Percentiles rank a stretch among this genome's conserved stretches.
These are phyloP conservation scores for Colletotrichum orchidophilum DNA, from an alignment of 2,329 filamentous ascomycete species.

Conservation along the genomic window DNA sequence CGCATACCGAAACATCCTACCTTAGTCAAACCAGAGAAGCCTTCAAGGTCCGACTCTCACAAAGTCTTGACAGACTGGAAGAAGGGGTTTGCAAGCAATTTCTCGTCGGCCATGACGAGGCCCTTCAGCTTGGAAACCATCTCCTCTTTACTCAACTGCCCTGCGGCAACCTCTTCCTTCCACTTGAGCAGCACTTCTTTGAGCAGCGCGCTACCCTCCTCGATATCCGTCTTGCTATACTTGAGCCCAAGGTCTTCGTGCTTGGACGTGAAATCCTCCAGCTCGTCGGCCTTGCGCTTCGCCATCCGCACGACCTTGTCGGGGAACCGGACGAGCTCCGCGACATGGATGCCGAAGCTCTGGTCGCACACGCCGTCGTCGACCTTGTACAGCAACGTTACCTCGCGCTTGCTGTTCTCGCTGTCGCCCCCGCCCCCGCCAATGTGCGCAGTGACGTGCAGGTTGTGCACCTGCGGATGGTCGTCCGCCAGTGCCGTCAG, in stretches of 20 bases:
- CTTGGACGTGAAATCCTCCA: conserved; percentile 92
- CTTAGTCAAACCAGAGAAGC: background rate
- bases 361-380: conserved; percentile 96
- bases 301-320: conserved; percentile 99
- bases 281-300: conserved; percentile 97
- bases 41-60: conserved; percentile 40
- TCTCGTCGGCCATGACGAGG: conserved; percentile 78
- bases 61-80: conserved; percentile 72
- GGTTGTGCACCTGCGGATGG: conserved; percentile 87
- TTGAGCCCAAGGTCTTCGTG: conserved; percentile 68
- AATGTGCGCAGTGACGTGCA: conserved; percentile 97
- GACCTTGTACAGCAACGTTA: conserved; percentile 96
- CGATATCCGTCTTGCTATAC: conserved; percentile 86
- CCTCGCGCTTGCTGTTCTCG: conserved; percentile 74
- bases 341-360: conserved; percentile 97
- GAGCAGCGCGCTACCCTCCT: conserved; percentile 84
- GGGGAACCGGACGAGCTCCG: conserved; percentile 94
- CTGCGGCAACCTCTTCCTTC: conserved; percentile 78
- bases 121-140: conserved; percentile 83
- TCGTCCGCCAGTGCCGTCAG: conserved; percentile 89
- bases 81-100: conserved; percentile 71
- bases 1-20: background rate
- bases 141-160: conserved; percentile 73
- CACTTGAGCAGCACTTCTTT: conserved; percentile 86
- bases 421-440: conserved; percentile 58